Percentiles rank a stretch among this genome's conserved stretches.
Evolutionary conservation across 2,329 filamentous ascomycete genomes (phyloP).

Genomic region (Neofusicoccum cordaticola): DNA sequence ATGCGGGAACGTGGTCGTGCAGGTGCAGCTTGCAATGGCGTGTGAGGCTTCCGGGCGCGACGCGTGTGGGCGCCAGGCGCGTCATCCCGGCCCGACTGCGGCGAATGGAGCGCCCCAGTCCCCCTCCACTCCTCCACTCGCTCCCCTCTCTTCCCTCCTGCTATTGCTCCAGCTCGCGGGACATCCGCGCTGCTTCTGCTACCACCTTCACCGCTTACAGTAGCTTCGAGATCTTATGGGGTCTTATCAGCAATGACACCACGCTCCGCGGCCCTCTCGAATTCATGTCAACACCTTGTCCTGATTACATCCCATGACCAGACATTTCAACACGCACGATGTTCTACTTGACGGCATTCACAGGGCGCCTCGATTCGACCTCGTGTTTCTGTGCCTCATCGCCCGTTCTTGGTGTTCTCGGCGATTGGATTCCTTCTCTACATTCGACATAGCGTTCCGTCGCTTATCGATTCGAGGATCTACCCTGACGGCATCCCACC

Average conservation of each 20-base stretch:
- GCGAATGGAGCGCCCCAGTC: neutral
- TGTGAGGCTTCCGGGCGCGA: neutral
- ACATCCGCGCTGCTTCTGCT: neutral
- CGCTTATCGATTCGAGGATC: neutral
- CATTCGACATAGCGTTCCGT: neutral
- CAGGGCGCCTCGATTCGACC: neutral
- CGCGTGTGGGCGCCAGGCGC: neutral
- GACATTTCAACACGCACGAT: no score
- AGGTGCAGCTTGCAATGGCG: neutral
- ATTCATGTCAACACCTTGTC: no score
- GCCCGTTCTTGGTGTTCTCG: neutral
- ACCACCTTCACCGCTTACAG: no score
- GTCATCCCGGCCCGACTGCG: neutral
- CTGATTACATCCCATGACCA: no score
- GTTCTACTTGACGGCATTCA: neutral
- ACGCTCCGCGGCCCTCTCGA: no score
- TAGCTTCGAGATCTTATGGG: no score
- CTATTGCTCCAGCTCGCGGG: no score
- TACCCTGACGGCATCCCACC: neutral
- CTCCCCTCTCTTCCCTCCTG: neutral
- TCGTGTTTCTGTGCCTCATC: neutral
- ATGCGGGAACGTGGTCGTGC: neutral
- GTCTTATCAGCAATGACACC: no score
- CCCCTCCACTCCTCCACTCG: neutral
- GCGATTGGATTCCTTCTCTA: neutral